Evolutionary conservation across 345 rosid genomes (phyloP).

Genomic region (Noccaea bulbosa): DNA sequence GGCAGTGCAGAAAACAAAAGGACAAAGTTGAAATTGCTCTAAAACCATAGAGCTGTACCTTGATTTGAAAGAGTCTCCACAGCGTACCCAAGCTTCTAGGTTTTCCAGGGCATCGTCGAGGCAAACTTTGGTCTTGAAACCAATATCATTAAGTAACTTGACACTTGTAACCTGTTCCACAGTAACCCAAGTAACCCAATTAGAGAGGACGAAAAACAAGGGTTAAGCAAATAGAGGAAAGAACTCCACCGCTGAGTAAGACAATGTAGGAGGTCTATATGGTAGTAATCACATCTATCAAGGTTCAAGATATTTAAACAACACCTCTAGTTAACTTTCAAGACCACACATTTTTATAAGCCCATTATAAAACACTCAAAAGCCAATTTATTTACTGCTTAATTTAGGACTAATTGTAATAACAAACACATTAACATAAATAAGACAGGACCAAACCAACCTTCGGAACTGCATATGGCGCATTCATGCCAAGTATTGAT

Average conservation of each 20-base stretch:
- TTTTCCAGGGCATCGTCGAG: slow-evolving; percentile 62
- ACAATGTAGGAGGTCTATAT: slow-evolving; percentile 17
- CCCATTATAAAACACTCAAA: slow-evolving; percentile 9
- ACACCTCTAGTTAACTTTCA: slow-evolving; percentile 17
- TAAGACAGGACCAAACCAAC: slow-evolving; percentile 52
- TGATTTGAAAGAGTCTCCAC: slow-evolving; percentile 60
- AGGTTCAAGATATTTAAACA: slow-evolving; percentile 5
- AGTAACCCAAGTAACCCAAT: slow-evolving; percentile 31
- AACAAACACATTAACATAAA: slow-evolving; percentile 13
- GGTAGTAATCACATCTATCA: slow-evolving; percentile 9
- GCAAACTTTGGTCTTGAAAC: slow-evolving; percentile 74
- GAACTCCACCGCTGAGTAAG: slow-evolving; percentile 28
- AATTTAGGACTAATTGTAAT: slow-evolving; percentile 3
- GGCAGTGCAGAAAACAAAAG: slow-evolving; percentile 5
- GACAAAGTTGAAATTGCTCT: slow-evolving; percentile 11
- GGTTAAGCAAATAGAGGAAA: slow-evolving; percentile 23
- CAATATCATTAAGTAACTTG: slow-evolving; percentile 62
- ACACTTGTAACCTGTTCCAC: slow-evolving; percentile 68
- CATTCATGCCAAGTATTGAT: slow-evolving; percentile 70
- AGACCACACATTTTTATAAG: slow-evolving; percentile 13
- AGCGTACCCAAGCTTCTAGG: slow-evolving; percentile 60
- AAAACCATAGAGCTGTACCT: slow-evolving; percentile 54
- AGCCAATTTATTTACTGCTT: slow-evolving; percentile 14
- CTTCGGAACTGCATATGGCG: slow-evolving; percentile 92
- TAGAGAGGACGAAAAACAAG: slow-evolving; percentile 12